phyloP scores from a whole-genome alignment of 805 yeast genomes.

The Metschnikowia shivogae region DNA sequence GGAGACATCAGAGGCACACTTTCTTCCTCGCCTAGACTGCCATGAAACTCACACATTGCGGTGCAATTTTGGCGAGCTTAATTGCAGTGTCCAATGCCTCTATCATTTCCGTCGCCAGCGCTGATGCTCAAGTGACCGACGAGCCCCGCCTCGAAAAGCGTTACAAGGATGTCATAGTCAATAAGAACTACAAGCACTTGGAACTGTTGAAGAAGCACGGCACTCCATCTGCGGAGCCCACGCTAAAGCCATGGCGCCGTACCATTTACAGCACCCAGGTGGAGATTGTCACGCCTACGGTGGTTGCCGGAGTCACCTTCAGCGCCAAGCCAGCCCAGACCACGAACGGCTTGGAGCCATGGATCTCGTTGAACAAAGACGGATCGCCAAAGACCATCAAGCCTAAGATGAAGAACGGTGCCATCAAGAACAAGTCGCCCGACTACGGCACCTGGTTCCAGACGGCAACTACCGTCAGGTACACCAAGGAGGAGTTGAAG shows the following conservation, averaged over 20 bases:
- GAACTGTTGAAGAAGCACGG: slow-evolving; percentile 20
- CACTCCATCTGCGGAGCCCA: slow-evolving; percentile 28
- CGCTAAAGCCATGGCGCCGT: slow-evolving; percentile 60
- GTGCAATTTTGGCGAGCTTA: not conserved
- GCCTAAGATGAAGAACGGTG: slow-evolving; percentile 74
- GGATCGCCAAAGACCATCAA: slow-evolving; percentile 77
- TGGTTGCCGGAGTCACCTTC: slow-evolving; percentile 60
- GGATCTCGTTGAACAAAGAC: slow-evolving; percentile 74
- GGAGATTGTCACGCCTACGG: slow-evolving; percentile 64
- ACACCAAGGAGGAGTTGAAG: slow-evolving; percentile 57
- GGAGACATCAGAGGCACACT: not conserved
- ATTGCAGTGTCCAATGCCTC: slow-evolving; percentile 2
- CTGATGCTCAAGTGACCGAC: slow-evolving; percentile 13
- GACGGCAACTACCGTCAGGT: slow-evolving; percentile 55
- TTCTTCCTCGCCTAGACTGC: not conserved
- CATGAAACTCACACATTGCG: not conserved
- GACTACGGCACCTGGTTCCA: slow-evolving; percentile 75
- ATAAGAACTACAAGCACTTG: slow-evolving; percentile 26
- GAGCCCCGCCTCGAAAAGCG: slow-evolving; percentile 24
- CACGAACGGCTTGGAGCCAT: slow-evolving; percentile 67
- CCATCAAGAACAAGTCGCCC: slow-evolving; percentile 62
- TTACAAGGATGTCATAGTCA: slow-evolving; percentile 26
- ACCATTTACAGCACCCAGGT: slow-evolving; percentile 53
- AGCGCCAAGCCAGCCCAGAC: slow-evolving; percentile 67
- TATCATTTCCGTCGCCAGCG: slow-evolving; percentile 10